Base-by-base conservation (phyloP, 2,329 filamentous ascomycete genomes). In the Alternaria sp. region DNA sequence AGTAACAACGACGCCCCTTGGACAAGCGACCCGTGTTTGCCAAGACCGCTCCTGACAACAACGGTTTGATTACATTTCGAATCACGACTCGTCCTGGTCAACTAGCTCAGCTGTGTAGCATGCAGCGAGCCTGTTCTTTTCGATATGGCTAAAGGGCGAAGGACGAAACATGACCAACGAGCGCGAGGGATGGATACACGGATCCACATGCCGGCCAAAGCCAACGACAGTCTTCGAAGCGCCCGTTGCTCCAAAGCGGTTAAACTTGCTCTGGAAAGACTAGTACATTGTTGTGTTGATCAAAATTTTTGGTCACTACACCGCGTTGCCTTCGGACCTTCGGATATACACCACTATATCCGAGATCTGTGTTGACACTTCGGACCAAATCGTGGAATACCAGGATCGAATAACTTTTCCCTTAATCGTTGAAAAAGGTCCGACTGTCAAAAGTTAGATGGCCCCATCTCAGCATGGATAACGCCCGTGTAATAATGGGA, bases 121-220 rank as follows among this genome's bases (percentile, higher is more conserved):
- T 39, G 36, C 44, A 40, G 45, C 26, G 45, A 54, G 36, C 57
- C 41, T 54, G 39, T 34, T 58, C 54, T 41, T 56, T 50, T 58
- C 49, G 60, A 64, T 45, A 45, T 59, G 51, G 64, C 52, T 49
- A 62, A 44, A 56, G 42, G 51, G 39, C 56, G 53, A 58, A 64
- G 60, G 54, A 63, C 66, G 65, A 65, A 67, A 67, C 60, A 67
- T 64, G 46, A 57, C 66, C 68, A 69, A 66, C 63, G 48, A 59
- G 49, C 49, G 54, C 48, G 54, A 58, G 34, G 45, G 42, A 46
- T 48, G 36, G 40, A 41, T 41, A 23, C 14, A 50, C 37, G 53
- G 53, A 46, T 54, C 56, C 53, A 60, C 49, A 39, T 49, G 33
- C 24, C 57, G 46, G 50, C 44, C 37, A 40, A 49, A 48, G 45